Evolutionary conservation across 2,329 filamentous ascomycete genomes (phyloP).

Genomic region (Cordyceps pruinosa): DNA sequence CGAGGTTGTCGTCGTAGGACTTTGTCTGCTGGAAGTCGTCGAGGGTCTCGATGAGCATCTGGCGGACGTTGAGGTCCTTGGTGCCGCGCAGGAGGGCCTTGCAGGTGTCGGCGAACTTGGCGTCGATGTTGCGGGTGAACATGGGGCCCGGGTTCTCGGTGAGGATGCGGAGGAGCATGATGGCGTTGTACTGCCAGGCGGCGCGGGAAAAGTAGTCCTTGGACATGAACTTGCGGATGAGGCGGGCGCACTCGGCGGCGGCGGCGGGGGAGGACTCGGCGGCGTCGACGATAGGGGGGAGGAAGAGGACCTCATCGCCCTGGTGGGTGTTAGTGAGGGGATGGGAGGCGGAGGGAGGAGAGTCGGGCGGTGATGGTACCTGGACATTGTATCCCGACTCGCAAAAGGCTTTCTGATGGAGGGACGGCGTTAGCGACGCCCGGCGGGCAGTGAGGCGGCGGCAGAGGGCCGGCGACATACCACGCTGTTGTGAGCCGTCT

Average conservation of each 20-base stretch:
- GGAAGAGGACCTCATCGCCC: slow-evolving; percentile 85
- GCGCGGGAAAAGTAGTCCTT: slow-evolving; percentile 60
- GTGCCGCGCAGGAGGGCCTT: slow-evolving; percentile 68
- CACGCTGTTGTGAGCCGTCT: slow-evolving; percentile 57
- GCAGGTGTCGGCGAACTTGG: slow-evolving; percentile 69
- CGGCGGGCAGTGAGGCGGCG: not conserved
- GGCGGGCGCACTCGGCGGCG: slow-evolving; percentile 70
- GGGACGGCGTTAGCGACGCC: slow-evolving; percentile 1
- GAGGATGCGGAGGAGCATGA: slow-evolving; percentile 92
- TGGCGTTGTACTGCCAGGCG: slow-evolving; percentile 85
- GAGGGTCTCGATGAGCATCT: slow-evolving; percentile 82
- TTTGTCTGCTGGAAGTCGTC: slow-evolving; percentile 70
- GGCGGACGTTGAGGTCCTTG: slow-evolving; percentile 69
- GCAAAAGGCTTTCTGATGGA: slow-evolving; percentile 68
- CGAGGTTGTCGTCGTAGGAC: slow-evolving; percentile 65
- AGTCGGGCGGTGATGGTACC: slow-evolving; percentile 35
- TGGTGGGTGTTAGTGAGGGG: slow-evolving; percentile 25
- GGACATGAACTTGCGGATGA: slow-evolving; percentile 76
- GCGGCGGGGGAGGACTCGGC: slow-evolving; percentile 88
- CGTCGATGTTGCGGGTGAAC: slow-evolving; percentile 87
- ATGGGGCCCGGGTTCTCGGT: slow-evolving; percentile 83
- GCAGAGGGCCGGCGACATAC: slow-evolving; percentile 36
- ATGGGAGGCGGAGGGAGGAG: not conserved
- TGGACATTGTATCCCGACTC: slow-evolving; percentile 59
- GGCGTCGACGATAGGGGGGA: slow-evolving; percentile 88